A percentile compares a stretch with the other conserved stretches of the same genome.
These are phyloP conservation scores for Lactarius sp. DNA, from an alignment of 768 basidiomycete species.

Conservation along the genomic window DNA sequence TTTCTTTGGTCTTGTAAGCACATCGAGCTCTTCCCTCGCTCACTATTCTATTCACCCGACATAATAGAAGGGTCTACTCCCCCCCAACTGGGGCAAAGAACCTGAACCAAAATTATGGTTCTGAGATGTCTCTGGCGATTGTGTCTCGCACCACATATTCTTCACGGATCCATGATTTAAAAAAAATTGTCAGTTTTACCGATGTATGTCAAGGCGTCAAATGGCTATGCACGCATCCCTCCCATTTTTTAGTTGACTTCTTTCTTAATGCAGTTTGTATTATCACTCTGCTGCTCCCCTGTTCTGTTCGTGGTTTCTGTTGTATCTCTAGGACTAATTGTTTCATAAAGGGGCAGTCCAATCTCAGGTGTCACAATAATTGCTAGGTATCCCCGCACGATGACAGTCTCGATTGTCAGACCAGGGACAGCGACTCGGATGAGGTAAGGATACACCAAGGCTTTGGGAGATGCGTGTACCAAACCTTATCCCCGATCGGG, in stretches of 20 bases:
- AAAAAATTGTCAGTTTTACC: background rate
- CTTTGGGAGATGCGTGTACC: background rate
- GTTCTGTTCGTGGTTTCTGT: background rate
- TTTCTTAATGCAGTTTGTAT: background rate
- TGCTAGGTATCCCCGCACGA: background rate
- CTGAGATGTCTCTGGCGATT: background rate
- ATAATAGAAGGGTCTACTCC: conserved; percentile 15
- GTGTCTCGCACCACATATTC: background rate
- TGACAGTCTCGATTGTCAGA: background rate
- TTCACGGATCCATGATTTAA: background rate
- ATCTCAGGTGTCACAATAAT: background rate
- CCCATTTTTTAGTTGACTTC: background rate
- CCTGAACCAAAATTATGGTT: conserved; percentile 22
- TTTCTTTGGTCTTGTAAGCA: conserved; percentile 20
- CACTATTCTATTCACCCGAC: background rate
- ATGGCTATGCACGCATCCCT: background rate
- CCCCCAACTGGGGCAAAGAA: conserved; percentile 18
- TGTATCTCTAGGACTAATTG: background rate
- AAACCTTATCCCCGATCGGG: background rate
- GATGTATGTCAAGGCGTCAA: background rate
- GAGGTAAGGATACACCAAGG: background rate
- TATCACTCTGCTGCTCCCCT: background rate
- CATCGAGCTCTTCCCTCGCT: background rate
- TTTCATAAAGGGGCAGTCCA: background rate
- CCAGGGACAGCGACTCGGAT: background rate